Percentiles rank a stretch among this genome's conserved stretches.
Evolutionary conservation across 495 filamentous ascomycete genomes (phyloP).

Genomic region (Parmelia sp.): DNA sequence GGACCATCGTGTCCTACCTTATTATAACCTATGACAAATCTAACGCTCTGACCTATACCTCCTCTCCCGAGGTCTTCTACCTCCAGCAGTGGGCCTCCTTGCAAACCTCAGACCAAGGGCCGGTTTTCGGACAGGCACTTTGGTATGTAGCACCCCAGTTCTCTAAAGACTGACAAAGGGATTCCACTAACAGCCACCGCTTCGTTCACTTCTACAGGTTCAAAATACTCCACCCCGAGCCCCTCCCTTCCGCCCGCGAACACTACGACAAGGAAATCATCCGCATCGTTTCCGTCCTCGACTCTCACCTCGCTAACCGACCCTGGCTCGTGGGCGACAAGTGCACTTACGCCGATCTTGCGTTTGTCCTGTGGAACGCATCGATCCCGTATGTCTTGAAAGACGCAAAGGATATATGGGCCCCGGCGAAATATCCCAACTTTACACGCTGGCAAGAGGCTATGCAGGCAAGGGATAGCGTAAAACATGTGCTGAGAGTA

Average conservation of each 20-base stretch:
- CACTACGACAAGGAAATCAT: constrained; percentile 44
- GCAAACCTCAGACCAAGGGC: constrained; percentile 38
- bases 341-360: constrained; percentile 42
- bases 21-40: constrained; percentile 52
- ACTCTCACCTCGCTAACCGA: constrained; percentile 32
- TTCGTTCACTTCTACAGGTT: constrained; percentile 32
- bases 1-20: constrained; percentile 44
- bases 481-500: constrained; percentile 2
- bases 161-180: neutral
- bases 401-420: neutral
- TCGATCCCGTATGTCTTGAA: neutral
- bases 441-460: constrained; percentile 1
- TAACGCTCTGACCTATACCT: constrained; percentile 42
- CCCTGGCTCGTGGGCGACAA: constrained; percentile 49
- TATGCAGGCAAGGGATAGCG: constrained; percentile 8
- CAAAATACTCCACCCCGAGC: constrained; percentile 39
- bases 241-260: constrained; percentile 38
- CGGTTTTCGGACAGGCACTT: constrained; percentile 36
- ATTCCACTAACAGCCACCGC: neutral
- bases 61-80: constrained; percentile 30
- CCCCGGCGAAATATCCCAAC: neutral
- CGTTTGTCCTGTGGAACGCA: constrained; percentile 39
- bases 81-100: constrained; percentile 36
- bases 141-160: constrained; percentile 24
- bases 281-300: constrained; percentile 43